Percentiles rank a stretch among this genome's conserved stretches.
These are phyloP conservation scores for Penicillium herquei DNA, from an alignment of 495 filamentous ascomycete genomes.

Conservation along the genomic window DNA sequence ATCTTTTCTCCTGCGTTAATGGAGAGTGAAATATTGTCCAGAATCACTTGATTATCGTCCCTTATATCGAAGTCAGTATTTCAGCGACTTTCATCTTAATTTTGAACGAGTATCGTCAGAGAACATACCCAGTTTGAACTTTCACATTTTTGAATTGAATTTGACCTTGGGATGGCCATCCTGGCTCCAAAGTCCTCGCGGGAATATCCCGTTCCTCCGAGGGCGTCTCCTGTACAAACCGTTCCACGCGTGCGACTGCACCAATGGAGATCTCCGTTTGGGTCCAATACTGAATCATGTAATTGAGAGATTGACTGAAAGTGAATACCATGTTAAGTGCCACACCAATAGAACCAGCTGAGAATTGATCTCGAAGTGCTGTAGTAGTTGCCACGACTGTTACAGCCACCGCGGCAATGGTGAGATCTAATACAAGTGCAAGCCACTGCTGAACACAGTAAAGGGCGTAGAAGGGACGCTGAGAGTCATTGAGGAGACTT, in stretches of 20 bases:
- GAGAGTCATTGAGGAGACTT: conserved; percentile 29
- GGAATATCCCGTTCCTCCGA: too few species aligned
- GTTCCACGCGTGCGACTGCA: conserved; percentile 21
- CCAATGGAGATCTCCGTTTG: conserved; percentile 28
- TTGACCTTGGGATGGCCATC: too few species aligned
- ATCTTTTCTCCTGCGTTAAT: too few species aligned
- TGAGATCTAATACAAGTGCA: conserved; percentile 37
- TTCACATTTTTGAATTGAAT: too few species aligned
- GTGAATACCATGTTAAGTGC: conserved; percentile 21
- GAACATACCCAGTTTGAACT: too few species aligned
- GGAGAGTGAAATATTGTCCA: too few species aligned
- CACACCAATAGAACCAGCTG: conserved; percentile 17
- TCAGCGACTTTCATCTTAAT: too few species aligned
- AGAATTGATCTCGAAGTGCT: conserved; percentile 13
- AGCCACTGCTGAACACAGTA: conserved; percentile 44
- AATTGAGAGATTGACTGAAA: conserved; percentile 15
- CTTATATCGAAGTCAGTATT: too few species aligned
- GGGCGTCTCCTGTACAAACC: conserved; percentile 8
- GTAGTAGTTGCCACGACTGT: conserved; percentile 18
- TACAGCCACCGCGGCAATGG: conserved; percentile 36
- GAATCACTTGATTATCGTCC: too few species aligned
- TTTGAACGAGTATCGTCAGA: too few species aligned
- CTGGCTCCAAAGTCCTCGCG: too few species aligned
- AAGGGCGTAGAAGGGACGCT: conserved; percentile 40
- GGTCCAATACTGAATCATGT: conserved; percentile 16